Evolutionary conservation across 768 basidiomycete genomes (phyloP).

Genomic region (Pleurotus djamor): DNA sequence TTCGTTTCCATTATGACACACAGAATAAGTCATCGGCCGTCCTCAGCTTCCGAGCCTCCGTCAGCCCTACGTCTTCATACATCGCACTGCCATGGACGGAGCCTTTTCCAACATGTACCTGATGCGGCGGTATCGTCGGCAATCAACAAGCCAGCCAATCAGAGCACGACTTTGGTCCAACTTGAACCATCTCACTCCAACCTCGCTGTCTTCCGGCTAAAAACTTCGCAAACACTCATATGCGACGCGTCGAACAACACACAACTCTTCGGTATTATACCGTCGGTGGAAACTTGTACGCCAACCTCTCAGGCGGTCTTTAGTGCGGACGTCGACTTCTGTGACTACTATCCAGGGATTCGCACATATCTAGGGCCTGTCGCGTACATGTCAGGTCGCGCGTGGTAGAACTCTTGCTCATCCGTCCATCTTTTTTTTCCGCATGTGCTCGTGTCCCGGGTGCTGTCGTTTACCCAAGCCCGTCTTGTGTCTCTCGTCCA

Average conservation of each 20-base stretch:
- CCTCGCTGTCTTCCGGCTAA: not conserved
- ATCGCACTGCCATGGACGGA: not conserved
- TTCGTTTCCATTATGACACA: too few species aligned
- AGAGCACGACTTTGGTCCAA: not conserved
- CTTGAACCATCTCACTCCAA: not conserved
- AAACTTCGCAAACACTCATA: not conserved
- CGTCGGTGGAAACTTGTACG: not conserved
- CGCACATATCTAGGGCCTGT: not conserved
- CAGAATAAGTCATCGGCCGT: too few species aligned
- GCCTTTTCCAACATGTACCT: not conserved
- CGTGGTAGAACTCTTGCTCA: not conserved
- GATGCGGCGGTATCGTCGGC: constrained; percentile 1
- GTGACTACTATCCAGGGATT: not conserved
- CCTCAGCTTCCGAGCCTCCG: constrained; percentile 1
- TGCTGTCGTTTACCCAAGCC: not conserved
- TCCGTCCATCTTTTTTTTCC: not conserved
- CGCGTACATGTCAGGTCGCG: not conserved
- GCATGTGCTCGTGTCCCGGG: not conserved
- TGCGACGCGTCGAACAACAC: not conserved
- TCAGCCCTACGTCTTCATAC: not conserved
- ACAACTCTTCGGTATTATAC: not conserved
- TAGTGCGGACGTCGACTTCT: not conserved
- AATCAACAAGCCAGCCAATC: constrained; percentile 5
- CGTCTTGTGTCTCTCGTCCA: not conserved
- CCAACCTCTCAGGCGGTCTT: not conserved